Conservation (phyloP, 768 basidiomycete genomes). For the Phallus indusiatus region DNA sequence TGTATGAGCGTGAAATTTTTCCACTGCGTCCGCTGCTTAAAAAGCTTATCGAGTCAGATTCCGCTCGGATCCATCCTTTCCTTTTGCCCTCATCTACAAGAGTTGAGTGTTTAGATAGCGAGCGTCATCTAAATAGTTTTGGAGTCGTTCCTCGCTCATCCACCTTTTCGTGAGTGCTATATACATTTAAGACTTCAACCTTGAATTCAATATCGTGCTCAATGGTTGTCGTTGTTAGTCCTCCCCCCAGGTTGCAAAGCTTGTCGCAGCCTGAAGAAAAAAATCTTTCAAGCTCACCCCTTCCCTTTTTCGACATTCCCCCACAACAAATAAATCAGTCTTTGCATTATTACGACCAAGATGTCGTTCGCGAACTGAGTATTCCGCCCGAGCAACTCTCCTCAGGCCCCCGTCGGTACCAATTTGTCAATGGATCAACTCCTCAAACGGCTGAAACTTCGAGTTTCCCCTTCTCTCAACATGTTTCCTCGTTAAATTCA, state of each 20-base stretch:
- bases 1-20: background rate
- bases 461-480: background rate
- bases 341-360: slow-evolving; percentile 8
- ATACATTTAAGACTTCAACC: no score
- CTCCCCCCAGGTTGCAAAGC: slow-evolving; percentile 1
- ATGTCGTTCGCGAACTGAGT: slow-evolving; percentile 12
- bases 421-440: background rate
- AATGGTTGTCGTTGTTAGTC: background rate
- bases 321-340: background rate
- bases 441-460: background rate
- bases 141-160: background rate
- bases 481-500: slow-evolving; percentile 1
- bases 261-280: slow-evolving; percentile 4
- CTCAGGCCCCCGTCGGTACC: background rate
- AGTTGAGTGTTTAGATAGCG: background rate
- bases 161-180: background rate
- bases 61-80: background rate
- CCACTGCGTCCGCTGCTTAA: background rate
- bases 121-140: background rate
- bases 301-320: slow-evolving; percentile 4
- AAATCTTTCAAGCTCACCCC: background rate
- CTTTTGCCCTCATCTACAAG: background rate
- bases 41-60: background rate
- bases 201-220: background rate
- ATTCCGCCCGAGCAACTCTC: slow-evolving; percentile 1